Evolutionary conservation across 2,329 filamentous ascomycete species (phyloP), one percentile per base, ranked within the genome.

Genomic region (Microcera coccophila): DNA sequence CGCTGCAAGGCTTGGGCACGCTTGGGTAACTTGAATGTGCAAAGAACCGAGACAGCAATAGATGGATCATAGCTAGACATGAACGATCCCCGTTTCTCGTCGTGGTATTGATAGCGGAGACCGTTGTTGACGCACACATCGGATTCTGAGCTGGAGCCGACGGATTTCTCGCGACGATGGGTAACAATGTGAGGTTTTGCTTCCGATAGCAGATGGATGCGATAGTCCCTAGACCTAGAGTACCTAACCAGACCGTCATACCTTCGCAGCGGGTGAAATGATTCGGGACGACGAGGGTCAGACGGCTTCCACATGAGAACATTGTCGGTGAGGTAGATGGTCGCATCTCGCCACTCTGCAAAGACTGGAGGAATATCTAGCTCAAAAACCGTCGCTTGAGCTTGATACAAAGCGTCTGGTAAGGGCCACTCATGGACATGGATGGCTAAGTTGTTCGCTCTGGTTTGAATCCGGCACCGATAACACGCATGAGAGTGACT

Each of bases 401-500:
- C 67, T 14, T 64, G 19, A 0, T 48, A 14, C 0, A 33, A 1
- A 1, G 64, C 12, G 0, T 33, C 21, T 0, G 77, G 71, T 0
- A 83, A 61, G 0, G 79, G 78, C 76, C 76, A 82, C 52, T 84
- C 81, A 45, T 78, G 65, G 8, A 78, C 54, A 0, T 33, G 1
- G 8, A 84, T 80, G 0, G 19, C 28, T 0, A 84, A 42, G 0
- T 4, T 2, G 0, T 63, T 36, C 1, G 75, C 75, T n/a, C 57
- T 2, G 0, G 4, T 4, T 3, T 48, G 33, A 1, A 62, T 45
- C 0, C 3, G 2, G 49, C 74, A 80, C 39, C 63, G 68, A 1
- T 3, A 2, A 42, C 73, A 76, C 3, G 3, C 2, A 1, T 2
- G 12, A 4, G 5, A 39, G 22, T 62, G 57, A 3, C 21, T 11